A percentile compares a stretch with the other conserved stretches of the same genome.
phyloP scores from a whole-genome alignment of 345 rosid species.

The Balakata baccata region DNA sequence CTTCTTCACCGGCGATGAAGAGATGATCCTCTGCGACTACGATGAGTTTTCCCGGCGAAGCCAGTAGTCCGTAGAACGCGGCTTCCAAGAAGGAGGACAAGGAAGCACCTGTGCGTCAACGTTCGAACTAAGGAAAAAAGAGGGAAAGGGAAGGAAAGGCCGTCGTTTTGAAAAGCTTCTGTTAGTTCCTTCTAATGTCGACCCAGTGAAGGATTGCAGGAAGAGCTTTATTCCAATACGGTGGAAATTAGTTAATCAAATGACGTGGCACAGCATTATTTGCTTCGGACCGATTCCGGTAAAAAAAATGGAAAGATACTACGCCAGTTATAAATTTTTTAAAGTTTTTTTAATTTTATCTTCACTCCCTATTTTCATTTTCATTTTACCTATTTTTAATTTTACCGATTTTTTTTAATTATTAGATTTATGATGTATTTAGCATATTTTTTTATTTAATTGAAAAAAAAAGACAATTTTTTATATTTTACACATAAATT shows the following conservation, averaged over 20 bases:
- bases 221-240: neutral
- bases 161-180: slow-evolving; percentile 23
- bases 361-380: too few relatives aligned
- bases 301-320: too few relatives aligned
- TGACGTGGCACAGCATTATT: neutral
- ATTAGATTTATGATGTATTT: too few relatives aligned
- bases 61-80: neutral
- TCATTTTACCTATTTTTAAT: too few relatives aligned
- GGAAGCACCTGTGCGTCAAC: slow-evolving; percentile 11
- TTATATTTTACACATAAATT: too few relatives aligned
- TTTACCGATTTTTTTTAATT: too few relatives aligned
- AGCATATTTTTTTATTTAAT: too few relatives aligned
- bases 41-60: neutral
- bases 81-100: neutral
- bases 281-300: too few relatives aligned
- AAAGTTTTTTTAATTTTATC: too few relatives aligned
- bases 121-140: slow-evolving; percentile 17
- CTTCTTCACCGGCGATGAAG: slow-evolving; percentile 1
- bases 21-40: neutral
- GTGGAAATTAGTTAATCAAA: neutral
- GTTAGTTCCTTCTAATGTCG: slow-evolving; percentile 24
- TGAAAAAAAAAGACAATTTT: too few relatives aligned
- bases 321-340: too few relatives aligned
- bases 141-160: slow-evolving; percentile 12
- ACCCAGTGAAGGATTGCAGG: slow-evolving; percentile 14